These are phyloP conservation scores for Dysphania ambrosioides DNA, from an alignment of 148 eudicot species.

Conservation along the genomic window DNA sequence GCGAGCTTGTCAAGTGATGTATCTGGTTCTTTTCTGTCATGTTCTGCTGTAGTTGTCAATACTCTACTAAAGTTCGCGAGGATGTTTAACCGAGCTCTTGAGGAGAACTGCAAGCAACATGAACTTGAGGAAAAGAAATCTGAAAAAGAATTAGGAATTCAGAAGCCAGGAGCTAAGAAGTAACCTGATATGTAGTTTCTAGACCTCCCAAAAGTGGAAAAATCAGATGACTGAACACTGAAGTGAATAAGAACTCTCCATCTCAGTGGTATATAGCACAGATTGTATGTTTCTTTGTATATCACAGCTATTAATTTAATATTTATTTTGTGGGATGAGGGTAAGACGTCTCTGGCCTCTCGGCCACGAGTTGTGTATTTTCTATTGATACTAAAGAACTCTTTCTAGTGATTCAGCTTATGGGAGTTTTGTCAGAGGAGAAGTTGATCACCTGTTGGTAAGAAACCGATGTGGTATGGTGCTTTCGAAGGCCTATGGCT, in stretches of 20 bases:
- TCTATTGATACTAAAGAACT: background rate
- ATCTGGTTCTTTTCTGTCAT: background rate
- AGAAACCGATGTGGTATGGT: too few species aligned
- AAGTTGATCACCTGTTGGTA: background rate
- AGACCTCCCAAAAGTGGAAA: constrained; percentile 24
- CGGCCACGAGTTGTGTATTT: background rate
- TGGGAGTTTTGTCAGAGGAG: background rate
- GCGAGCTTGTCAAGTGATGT: background rate
- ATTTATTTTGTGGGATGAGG: background rate
- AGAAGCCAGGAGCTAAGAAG: constrained; percentile 31
- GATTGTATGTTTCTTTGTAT: background rate
- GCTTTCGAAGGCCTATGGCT: too few species aligned
- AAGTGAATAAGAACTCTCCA: background rate
- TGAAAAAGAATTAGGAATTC: constrained; percentile 53
- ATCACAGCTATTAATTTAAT: too few species aligned
- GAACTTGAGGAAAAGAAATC: constrained; percentile 72
- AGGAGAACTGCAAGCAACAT: constrained; percentile 68
- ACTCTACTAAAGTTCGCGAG: constrained; percentile 67
- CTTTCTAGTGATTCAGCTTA: background rate
- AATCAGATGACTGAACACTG: constrained; percentile 27
- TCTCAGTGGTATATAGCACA: background rate
- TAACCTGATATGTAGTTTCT: constrained; percentile 20
- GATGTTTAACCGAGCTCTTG: constrained; percentile 68
- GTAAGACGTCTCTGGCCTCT: background rate
- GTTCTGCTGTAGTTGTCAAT: constrained; percentile 53